Evolutionary conservation across 192 early-diverging fungal species (phyloP), one percentile per base, ranked within the genome.

Genomic region (Coemansia sp.): DNA sequence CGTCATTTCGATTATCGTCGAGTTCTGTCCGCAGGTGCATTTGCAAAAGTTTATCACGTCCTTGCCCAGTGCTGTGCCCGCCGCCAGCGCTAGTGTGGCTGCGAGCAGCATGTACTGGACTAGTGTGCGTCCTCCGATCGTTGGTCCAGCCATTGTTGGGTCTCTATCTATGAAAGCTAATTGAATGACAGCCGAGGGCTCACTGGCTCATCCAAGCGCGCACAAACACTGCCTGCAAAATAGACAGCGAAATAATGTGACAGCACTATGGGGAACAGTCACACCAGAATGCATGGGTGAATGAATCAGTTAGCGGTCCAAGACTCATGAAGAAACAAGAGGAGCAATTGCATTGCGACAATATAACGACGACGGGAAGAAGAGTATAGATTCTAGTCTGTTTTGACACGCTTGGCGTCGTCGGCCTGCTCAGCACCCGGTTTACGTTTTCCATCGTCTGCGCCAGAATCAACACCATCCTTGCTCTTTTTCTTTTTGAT

Each of bases 11-110:
- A 81, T 60, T 52, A 81, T 72, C 6, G 79, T 75, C 6, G 79
- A 62, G 55, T 81, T 81, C 34, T 75, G 79, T 17, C 79, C 79
- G 42, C 79, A 81, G 5, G 57, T 69, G 50, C 79, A 81, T 58
- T 81, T 81, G 67, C 79, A 81, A 15, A 81, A 81, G 29, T 75
- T 72, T 4, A 57, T 63, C 57, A 73, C 61, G 28, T 72, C 66
- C 20, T 66, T 73, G 50, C 53, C 79, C 15, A 27, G n/a, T 9
- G 22, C 57, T 3, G 25, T 36, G 17, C 47, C 10, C 22, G 7
- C 6, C 5, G 48, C 27, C 25, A 57, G 31, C 17, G 61, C 55
- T 20, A 41, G 8, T 4, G 37, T n/a, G 8, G 31, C 2, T 52
- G 28, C 31, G 8, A 48, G 8, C 11, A 27, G 22, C 7, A 5